Conservation (phyloP, 2,329 filamentous ascomycete species). For the Diplodia mutila region DNA sequence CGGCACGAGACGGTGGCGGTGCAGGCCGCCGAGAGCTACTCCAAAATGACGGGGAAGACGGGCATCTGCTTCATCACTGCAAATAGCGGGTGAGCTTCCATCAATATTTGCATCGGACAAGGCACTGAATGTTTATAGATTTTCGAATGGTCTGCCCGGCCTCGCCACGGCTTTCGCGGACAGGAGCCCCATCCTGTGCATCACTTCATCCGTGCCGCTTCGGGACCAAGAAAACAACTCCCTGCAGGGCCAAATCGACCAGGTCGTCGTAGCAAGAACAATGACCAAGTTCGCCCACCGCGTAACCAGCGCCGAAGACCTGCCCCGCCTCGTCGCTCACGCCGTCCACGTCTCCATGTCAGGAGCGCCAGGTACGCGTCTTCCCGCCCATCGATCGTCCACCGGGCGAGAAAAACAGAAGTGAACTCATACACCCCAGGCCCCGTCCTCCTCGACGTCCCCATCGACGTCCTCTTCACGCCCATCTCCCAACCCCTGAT, state of each 20-base stretch:
- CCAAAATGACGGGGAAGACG: constrained; percentile 49
- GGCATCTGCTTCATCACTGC: constrained; percentile 54
- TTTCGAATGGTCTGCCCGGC: constrained; percentile 51
- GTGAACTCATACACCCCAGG: constrained; percentile 40
- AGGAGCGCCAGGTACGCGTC: constrained; percentile 38
- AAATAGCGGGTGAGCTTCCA: constrained; percentile 49
- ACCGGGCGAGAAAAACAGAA: constrained; percentile 20
- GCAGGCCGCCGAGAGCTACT: constrained; percentile 53
- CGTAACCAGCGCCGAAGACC: constrained; percentile 50
- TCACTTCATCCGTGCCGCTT: constrained; percentile 51
- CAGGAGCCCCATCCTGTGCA: constrained; percentile 49
- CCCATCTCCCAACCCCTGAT: constrained; percentile 45
- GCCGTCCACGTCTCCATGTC: constrained; percentile 46
- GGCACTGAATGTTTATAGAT: constrained; percentile 35
- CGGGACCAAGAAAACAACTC: constrained; percentile 53
- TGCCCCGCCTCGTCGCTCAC: constrained; percentile 50
- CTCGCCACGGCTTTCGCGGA: constrained; percentile 53
- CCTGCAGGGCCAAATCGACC: constrained; percentile 53
- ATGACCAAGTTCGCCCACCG: constrained; percentile 54
- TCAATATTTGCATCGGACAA: neutral
- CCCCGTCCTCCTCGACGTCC: constrained; percentile 45
- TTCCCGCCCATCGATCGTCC: too few relatives aligned
- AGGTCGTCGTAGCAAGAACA: constrained; percentile 49
- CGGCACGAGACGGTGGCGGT: constrained; percentile 54
- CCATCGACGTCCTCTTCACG: constrained; percentile 48